Conservation (phyloP, 75 land plant species). For the Selaginella tamariscina region DNA sequence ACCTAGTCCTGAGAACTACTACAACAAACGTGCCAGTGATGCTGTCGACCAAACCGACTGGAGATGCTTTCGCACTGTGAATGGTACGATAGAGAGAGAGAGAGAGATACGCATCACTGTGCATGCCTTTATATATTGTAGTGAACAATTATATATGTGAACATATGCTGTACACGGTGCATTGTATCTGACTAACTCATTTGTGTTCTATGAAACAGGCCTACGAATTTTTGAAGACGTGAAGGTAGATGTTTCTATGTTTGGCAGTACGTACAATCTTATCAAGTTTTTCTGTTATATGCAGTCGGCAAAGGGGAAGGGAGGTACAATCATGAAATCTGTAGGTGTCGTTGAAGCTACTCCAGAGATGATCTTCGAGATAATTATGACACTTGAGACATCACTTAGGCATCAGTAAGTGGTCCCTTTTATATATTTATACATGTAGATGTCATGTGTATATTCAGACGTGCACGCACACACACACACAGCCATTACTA, state of each 20-base stretch:
- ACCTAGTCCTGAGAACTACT: slow-evolving; percentile 17
- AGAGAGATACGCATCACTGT: no score
- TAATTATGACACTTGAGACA: slow-evolving; percentile 55
- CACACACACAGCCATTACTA: no score
- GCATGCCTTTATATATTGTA: background rate
- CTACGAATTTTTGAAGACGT: slow-evolving; percentile 78
- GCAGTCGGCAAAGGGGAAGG: slow-evolving; percentile 63
- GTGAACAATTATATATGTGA: background rate
- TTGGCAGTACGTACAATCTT: background rate
- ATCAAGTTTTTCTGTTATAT: background rate
- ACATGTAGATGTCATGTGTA: no score
- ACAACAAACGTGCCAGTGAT: slow-evolving; percentile 43
- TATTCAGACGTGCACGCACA: no score
- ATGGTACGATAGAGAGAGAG: no score
- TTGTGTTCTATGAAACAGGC: slow-evolving; percentile 33
- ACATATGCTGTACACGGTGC: background rate
- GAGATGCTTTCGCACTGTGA: slow-evolving; percentile 63
- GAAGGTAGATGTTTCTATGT: background rate
- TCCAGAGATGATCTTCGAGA: slow-evolving; percentile 73
- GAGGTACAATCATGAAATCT: slow-evolving; percentile 53
- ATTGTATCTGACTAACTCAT: background rate
- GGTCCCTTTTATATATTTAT: background rate
- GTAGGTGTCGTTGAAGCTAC: slow-evolving; percentile 73
- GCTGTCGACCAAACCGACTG: slow-evolving; percentile 71
- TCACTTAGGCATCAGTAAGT: slow-evolving; percentile 70